These are phyloP conservation scores for Ilyonectria sp. DNA, from an alignment of 2,329 filamentous ascomycete species.

Conservation along the genomic window DNA sequence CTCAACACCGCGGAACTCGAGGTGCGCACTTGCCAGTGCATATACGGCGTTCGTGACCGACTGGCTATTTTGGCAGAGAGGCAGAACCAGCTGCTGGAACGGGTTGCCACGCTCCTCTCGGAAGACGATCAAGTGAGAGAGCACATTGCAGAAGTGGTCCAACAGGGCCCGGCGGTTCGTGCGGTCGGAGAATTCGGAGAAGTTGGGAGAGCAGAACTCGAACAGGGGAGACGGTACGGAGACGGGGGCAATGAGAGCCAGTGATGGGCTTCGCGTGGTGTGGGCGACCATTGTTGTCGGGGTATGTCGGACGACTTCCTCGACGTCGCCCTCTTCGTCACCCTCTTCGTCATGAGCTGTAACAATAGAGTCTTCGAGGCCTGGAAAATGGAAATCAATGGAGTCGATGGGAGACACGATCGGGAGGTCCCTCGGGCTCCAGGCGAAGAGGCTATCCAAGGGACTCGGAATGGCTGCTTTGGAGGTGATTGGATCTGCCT, in stretches of 20 bases:
- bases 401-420: slow-evolving; percentile 52
- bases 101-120: slow-evolving; percentile 75
- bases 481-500: slow-evolving; percentile 19
- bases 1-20: slow-evolving; percentile 75
- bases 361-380: slow-evolving; percentile 39
- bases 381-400: slow-evolving; percentile 51
- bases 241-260: slow-evolving; percentile 47
- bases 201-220: slow-evolving; percentile 68
- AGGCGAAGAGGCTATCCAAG: slow-evolving; percentile 32
- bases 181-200: slow-evolving; percentile 70
- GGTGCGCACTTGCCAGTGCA: slow-evolving; percentile 86
- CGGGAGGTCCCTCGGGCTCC: slow-evolving; percentile 42
- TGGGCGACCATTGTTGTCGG: slow-evolving; percentile 36
- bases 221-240: slow-evolving; percentile 54
- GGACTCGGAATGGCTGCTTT: slow-evolving; percentile 25
- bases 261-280: slow-evolving; percentile 39
- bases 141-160: slow-evolving; percentile 75
- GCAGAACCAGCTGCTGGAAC: slow-evolving; percentile 75
- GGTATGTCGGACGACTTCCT: slow-evolving; percentile 47
- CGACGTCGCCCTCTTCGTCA: slow-evolving; percentile 47
- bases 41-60: slow-evolving; percentile 87
- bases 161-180: slow-evolving; percentile 70
- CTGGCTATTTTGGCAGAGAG: slow-evolving; percentile 68
- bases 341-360: slow-evolving; percentile 36
- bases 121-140: slow-evolving; percentile 77